These are phyloP conservation scores for Fusarium illudens DNA, from an alignment of 2,329 filamentous ascomycete genomes.

Conservation along the genomic window DNA sequence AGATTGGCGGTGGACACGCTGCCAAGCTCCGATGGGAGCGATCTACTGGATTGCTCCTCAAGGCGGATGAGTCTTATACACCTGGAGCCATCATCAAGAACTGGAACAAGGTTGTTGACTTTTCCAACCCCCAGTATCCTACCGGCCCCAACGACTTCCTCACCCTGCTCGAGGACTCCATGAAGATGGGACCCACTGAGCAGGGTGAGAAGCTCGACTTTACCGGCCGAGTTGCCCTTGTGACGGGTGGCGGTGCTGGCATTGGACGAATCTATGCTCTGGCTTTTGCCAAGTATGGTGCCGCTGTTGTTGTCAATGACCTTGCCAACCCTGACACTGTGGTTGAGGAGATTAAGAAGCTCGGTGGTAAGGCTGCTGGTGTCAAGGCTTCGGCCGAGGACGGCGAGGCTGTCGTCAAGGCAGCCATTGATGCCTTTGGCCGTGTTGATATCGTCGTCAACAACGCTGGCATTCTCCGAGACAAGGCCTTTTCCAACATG, in stretches of 20 bases:
- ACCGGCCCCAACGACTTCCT: conserved; percentile 89
- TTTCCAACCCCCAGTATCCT: conserved; percentile 81
- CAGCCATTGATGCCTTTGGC: conserved; percentile 90
- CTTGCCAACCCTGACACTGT: conserved; percentile 90
- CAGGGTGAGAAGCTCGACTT: conserved; percentile 80
- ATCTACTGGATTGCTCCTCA: conserved; percentile 85
- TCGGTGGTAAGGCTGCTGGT: conserved; percentile 88
- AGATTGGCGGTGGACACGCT: conserved; percentile 90
- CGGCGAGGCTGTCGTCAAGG: conserved; percentile 89
- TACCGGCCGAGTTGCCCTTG: conserved; percentile 82
- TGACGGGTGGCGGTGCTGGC: conserved; percentile 89
- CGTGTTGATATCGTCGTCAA: conserved; percentile 96
- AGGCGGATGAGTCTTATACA: conserved; percentile 87
- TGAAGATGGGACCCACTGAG: conserved; percentile 78
- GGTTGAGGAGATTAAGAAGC: conserved; percentile 89
- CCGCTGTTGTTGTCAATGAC: conserved; percentile 92
- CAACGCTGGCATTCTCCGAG: conserved; percentile 96
- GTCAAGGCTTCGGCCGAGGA: conserved; percentile 95
- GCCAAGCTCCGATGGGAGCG: conserved; percentile 97
- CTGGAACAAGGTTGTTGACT: conserved; percentile 89
- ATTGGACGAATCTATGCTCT: conserved; percentile 92
- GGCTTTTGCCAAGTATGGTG: conserved; percentile 85
- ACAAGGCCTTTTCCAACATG: conserved; percentile 99
- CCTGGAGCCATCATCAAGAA: conserved; percentile 87
- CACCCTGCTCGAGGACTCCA: conserved; percentile 81